phyloP scores from a whole-genome alignment of 2,329 filamentous ascomycete species.

The Colletotrichum lupini region DNA sequence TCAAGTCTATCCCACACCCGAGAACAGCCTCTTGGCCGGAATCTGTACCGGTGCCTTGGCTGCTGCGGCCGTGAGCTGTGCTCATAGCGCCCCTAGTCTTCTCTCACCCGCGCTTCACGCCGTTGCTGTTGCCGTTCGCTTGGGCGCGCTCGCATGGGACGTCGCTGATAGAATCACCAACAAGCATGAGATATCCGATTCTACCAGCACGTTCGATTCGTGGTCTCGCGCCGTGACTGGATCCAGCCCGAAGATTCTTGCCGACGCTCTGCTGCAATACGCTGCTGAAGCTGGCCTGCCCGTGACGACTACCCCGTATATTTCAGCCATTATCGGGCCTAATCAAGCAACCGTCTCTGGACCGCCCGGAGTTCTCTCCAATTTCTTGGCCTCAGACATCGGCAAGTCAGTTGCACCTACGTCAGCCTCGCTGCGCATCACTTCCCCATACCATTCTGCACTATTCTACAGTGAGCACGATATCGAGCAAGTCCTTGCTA shows the following conservation, averaged over 20 bases:
- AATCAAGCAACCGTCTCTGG: slow-evolving; percentile 10
- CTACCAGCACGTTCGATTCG: not conserved
- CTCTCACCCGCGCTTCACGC: not conserved
- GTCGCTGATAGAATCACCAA: not conserved
- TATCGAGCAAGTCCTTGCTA: not conserved
- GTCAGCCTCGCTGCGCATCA: not conserved
- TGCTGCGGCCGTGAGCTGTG: slow-evolving; percentile 17
- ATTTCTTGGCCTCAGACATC: not conserved
- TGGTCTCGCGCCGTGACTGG: slow-evolving; percentile 6
- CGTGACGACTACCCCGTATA: not conserved
- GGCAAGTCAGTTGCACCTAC: not conserved
- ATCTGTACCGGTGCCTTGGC: slow-evolving; percentile 13
- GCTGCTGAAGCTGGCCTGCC: slow-evolving; percentile 2
- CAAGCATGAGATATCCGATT: not conserved
- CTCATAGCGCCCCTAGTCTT: not conserved
- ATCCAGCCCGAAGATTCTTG: not conserved
- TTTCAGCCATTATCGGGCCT: slow-evolving; percentile 4
- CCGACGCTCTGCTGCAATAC: not conserved
- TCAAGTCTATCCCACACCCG: not conserved
- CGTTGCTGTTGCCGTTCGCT: slow-evolving; percentile 1
- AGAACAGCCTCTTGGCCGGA: not conserved
- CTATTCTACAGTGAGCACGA: not conserved
- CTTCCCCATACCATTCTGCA: not conserved
- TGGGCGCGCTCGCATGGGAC: slow-evolving; percentile 1
- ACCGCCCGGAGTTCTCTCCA: not conserved